Evolutionary conservation across 345 rosid genomes (phyloP).

Genomic region (Linum tenue): DNA sequence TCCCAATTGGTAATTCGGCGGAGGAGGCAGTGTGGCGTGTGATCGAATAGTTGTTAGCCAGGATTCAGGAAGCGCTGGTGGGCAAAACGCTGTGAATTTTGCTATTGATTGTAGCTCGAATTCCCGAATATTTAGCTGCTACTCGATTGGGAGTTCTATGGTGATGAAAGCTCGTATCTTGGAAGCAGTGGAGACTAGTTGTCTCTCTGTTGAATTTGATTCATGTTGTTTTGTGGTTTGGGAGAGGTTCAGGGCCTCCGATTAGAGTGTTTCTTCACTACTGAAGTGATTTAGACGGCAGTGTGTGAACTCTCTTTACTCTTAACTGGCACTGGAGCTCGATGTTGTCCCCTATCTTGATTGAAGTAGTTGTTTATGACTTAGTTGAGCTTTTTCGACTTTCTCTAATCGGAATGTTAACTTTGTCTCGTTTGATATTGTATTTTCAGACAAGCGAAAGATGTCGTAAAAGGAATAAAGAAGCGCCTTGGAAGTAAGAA

Average conservation of each 20-base stretch:
- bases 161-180: not conserved
- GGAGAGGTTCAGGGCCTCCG: not conserved
- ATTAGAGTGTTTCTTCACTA: not conserved
- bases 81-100: not conserved
- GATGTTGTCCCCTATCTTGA: no score
- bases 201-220: not conserved
- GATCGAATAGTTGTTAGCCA: conserved; percentile 13
- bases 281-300: not conserved
- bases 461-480: conserved; percentile 82
- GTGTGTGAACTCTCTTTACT: no score
- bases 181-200: not conserved
- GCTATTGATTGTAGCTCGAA: not conserved
- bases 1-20: not conserved
- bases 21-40: not conserved
- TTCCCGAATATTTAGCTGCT: not conserved
- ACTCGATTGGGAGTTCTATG: not conserved
- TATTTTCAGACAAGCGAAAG: conserved; percentile 77
- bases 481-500: conserved; percentile 80
- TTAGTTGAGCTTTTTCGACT: not conserved
- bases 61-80: not conserved
- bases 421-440: conserved; percentile 5
- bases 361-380: not conserved
- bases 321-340: no score
- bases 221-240: not conserved
- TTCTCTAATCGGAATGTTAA: no score